Base-by-base conservation (phyloP, 352 stramenopile genomes). In the Globisporangium canariense region DNA sequence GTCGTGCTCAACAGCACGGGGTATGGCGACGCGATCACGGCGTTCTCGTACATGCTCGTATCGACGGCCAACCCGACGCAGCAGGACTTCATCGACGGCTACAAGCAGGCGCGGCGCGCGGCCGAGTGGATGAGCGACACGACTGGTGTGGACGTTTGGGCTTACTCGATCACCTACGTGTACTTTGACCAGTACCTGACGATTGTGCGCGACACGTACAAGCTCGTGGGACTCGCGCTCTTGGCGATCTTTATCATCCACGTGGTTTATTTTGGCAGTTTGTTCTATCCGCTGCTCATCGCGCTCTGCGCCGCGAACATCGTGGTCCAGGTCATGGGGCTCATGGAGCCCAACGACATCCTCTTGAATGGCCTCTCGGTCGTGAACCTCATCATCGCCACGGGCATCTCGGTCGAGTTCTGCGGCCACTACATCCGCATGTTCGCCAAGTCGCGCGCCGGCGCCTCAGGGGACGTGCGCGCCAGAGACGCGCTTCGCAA, bases 301-400 rank as follows among this genome's bases (percentile, higher is more conserved):
- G 64, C 76, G 11, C 69, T 79, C 13, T 63, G 76, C 2, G 75
- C 73, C 0, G 67, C 71, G n/a, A 79, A 78, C 56, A 82, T 86
- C 28, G 77, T 83, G 25, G 41, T 90, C 20, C 72, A 83, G 51
- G 81, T 90, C 46, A 80, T 83, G 65, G 83, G 79, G 22, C 34
- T 89, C 18, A 89, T 90, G 83, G 61, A 75, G 45, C 76, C 75
- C 11, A 73, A 83, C 61, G 73, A 66, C n/a, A 85, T 90, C 14
- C 69, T 83, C 46, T 64, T 97, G 3, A 97, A 96, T 64, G 87
- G 85, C 7, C 76, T 97, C 14, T 90, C 84, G 34, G 80, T 94
- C 30, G 81, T 94, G 41, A 89, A 94, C 68, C 70, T 96, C 16
- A 76, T 93, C 32, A 81, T 90, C 50, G 86, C 80, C 28, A 66